phyloP scores from a whole-genome alignment of 768 basidiomycete species.

The Tylopilus sp. region DNA sequence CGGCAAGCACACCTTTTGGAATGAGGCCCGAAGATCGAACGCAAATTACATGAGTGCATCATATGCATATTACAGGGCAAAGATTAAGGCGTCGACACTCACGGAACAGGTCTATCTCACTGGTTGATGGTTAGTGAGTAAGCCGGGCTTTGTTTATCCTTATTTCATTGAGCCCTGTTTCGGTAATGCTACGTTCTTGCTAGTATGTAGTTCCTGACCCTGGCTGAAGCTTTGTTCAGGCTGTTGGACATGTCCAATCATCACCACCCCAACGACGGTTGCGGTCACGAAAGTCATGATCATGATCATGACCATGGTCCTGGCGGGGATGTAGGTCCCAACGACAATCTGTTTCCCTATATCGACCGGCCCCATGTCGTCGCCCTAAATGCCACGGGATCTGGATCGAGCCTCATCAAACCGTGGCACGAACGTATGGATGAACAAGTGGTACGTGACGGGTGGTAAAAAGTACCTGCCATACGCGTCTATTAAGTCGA shows the following conservation, averaged over 20 bases:
- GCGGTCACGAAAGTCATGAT: slow-evolving; percentile 57
- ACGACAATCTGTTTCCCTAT: slow-evolving; percentile 68
- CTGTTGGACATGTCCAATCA: slow-evolving; percentile 17
- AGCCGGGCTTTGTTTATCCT: slow-evolving; percentile 9
- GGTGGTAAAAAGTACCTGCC: background rate
- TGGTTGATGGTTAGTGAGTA: background rate
- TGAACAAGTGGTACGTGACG: slow-evolving; percentile 56
- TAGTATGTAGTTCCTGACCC: no score
- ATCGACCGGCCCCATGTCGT: slow-evolving; percentile 81
- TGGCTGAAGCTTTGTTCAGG: no score
- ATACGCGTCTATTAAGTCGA: slow-evolving; percentile 3
- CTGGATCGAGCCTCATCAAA: slow-evolving; percentile 67
- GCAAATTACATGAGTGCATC: slow-evolving; percentile 84
- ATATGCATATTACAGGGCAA: slow-evolving; percentile 23
- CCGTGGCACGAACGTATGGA: slow-evolving; percentile 79
- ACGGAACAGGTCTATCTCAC: slow-evolving; percentile 3
- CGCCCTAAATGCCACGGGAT: slow-evolving; percentile 63
- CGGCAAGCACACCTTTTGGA: slow-evolving; percentile 77
- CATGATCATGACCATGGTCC: slow-evolving; percentile 49
- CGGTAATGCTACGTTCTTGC: background rate
- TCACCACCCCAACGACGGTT: slow-evolving; percentile 45
- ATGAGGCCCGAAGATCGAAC: slow-evolving; percentile 66
- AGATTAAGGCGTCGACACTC: slow-evolving; percentile 6
- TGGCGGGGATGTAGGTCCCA: slow-evolving; percentile 44
- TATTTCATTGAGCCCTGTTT: slow-evolving; percentile 3